These are phyloP conservation scores for Ganoderma multipileum DNA, from an alignment of 1,284 basidiomycete species.

Conservation along the genomic window DNA sequence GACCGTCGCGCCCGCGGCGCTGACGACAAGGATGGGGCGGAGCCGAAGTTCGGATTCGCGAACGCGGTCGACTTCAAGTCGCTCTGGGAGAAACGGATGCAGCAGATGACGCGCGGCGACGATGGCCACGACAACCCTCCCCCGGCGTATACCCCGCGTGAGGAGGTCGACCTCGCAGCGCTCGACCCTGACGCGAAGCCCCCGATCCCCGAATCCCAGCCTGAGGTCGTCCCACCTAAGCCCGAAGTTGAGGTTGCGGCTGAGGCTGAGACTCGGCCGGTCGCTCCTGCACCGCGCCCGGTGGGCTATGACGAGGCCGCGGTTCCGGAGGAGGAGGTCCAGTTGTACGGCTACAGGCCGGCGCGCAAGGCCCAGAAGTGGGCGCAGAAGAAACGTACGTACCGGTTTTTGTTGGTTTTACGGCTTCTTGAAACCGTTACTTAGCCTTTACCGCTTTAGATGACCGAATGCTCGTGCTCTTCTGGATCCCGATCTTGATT, in stretches of 20 bases:
- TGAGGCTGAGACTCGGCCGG: conserved; percentile 13
- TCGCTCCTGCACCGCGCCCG: conserved; percentile 34
- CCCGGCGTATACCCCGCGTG: conserved; percentile 71
- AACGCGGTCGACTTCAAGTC: conserved; percentile 66
- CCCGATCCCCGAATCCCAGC: conserved; percentile 16
- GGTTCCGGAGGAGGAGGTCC: conserved; percentile 68
- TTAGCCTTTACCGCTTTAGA: conserved; percentile 52
- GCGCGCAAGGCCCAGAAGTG: conserved; percentile 57
- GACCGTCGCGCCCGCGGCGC: conserved; percentile 43
- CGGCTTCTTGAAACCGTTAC: neutral
- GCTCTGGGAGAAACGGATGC: conserved; percentile 79
- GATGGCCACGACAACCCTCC: conserved; percentile 59
- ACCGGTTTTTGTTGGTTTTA: neutral
- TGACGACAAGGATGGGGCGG: conserved; percentile 43
- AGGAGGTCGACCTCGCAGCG: conserved; percentile 33
- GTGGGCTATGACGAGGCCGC: conserved; percentile 59
- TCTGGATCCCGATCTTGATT: conserved; percentile 93
- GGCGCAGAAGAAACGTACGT: conserved; percentile 76
- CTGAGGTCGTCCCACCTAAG: conserved; percentile 23
- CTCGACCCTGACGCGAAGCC: conserved; percentile 26
- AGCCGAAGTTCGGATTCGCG: conserved; percentile 49
- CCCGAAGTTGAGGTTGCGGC: neutral
- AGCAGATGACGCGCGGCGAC: conserved; percentile 54
- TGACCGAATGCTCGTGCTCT: conserved; percentile 91
- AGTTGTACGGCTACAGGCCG: conserved; percentile 70